These are phyloP conservation scores for Ceratobasidium sp. DNA, from an alignment of 1,284 basidiomycete species.

Conservation along the genomic window DNA sequence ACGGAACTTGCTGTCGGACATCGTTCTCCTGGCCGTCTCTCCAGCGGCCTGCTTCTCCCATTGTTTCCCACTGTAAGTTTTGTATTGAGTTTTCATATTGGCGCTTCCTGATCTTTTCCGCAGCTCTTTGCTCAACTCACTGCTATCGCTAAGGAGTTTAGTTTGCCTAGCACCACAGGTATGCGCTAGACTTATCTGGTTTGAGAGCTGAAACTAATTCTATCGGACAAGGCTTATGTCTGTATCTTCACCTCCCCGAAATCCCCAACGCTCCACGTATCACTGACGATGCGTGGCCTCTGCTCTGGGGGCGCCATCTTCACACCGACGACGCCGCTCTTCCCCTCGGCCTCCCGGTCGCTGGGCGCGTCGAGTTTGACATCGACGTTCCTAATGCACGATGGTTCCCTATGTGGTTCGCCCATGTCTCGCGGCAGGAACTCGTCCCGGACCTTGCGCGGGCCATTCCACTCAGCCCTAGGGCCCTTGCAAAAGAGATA, in stretches of 20 bases:
- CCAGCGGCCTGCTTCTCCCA: constrained; percentile 79
- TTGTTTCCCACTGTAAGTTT: constrained; percentile 74
- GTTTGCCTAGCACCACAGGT: constrained; percentile 74
- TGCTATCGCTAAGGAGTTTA: constrained; percentile 83
- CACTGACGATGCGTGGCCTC: constrained; percentile 80
- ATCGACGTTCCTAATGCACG: constrained; percentile 76
- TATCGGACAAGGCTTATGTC: constrained; percentile 66
- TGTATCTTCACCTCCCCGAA: constrained; percentile 76
- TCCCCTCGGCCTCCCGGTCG: constrained; percentile 66
- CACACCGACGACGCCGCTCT: constrained; percentile 59
- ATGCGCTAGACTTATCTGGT: too few relatives aligned
- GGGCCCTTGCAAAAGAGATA: constrained; percentile 60
- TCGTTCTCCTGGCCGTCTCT: constrained; percentile 71
- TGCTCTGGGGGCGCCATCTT: constrained; percentile 71
- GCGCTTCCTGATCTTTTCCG: constrained; percentile 31
- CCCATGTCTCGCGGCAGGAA: constrained; percentile 39
- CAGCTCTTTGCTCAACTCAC: constrained; percentile 80
- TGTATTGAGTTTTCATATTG: constrained; percentile 30
- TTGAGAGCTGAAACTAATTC: too few relatives aligned
- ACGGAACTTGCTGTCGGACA: constrained; percentile 73
- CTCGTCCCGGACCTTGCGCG: constrained; percentile 42
- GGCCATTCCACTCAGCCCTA: constrained; percentile 56
- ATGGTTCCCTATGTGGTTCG: constrained; percentile 79
- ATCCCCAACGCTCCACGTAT: constrained; percentile 71
- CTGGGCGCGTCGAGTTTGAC: constrained; percentile 82